Evolutionary conservation across 257 asterid genomes (phyloP).

Genomic region (Jacaranda copaia): DNA sequence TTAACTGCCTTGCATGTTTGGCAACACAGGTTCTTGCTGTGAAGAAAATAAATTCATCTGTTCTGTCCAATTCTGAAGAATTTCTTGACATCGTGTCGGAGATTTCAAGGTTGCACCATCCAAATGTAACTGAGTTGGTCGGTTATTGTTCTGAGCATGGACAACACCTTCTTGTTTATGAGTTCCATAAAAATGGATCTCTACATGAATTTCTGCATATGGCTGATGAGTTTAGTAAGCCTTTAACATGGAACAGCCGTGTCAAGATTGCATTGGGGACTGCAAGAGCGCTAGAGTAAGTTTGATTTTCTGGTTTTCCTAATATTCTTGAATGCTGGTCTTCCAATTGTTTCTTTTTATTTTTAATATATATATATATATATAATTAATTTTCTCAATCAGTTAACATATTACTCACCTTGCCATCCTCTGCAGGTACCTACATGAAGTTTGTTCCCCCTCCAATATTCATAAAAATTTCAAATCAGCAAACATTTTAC

Average conservation of each 20-base stretch:
- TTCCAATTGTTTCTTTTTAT: no score
- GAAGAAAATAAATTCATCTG: constrained; percentile 83
- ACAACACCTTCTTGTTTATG: constrained; percentile 79
- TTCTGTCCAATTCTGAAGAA: constrained; percentile 65
- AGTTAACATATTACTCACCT: no score
- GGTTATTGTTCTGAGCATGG: constrained; percentile 97
- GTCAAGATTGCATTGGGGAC: constrained; percentile 96
- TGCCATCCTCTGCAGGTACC: constrained; percentile 64
- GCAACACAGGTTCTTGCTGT: constrained; percentile 82
- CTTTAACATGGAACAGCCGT: constrained; percentile 89
- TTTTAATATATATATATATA: no score
- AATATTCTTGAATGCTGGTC: no score
- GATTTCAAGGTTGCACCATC: constrained; percentile 76
- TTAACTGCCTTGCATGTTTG: constrained; percentile 15
- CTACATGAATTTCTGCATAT: constrained; percentile 79
- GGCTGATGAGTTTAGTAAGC: constrained; percentile 76
- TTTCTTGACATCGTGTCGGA: constrained; percentile 79
- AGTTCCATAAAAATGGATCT: constrained; percentile 85
- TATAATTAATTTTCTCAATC: no score
- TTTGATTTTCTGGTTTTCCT: constrained; percentile 1
- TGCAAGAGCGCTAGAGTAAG: constrained; percentile 96
- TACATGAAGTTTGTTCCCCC: constrained; percentile 95
- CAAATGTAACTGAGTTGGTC: constrained; percentile 81
- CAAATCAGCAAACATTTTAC: constrained; percentile 88
- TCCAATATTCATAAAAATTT: constrained; percentile 85